These are phyloP conservation scores for Ophiocytium majus DNA, from an alignment of 352 stramenopile genomes.

Conservation along the genomic window DNA sequence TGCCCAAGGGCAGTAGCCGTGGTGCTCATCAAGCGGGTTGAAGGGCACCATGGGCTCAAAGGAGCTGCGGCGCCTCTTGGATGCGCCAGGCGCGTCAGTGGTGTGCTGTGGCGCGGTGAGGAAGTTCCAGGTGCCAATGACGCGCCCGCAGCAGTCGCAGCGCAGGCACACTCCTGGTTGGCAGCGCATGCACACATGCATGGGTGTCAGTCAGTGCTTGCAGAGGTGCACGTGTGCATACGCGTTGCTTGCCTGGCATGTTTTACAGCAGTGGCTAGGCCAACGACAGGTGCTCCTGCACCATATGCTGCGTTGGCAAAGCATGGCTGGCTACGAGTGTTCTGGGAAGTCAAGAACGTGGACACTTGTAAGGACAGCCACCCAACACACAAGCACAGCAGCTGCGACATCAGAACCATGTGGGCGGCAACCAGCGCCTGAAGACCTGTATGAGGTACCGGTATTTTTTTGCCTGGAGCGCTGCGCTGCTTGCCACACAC, in stretches of 20 bases:
- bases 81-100: no score
- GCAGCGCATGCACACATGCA: no score
- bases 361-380: no score
- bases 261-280: not conserved
- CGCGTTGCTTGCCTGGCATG: not conserved
- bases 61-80: conserved; percentile 30
- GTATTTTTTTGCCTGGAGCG: no score
- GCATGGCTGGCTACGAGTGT: not conserved
- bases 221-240: not conserved
- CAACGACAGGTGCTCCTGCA: no score
- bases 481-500: no score
- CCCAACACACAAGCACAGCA: no score
- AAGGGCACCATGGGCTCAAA: conserved; percentile 21
- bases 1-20: conserved; percentile 43
- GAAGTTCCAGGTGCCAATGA: not conserved
- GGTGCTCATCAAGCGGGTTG: conserved; percentile 50
- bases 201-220: no score
- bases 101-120: not conserved
- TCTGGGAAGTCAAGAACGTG: no score
- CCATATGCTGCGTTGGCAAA: not conserved
- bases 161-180: not conserved
- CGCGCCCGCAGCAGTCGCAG: not conserved
- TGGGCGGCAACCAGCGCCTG: no score
- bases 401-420: no score
- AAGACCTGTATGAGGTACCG: no score